A percentile compares a stretch with the other conserved stretches of the same genome.
phyloP scores from a whole-genome alignment of 371 early-diverging fungal species.

The Thermomucor indicae-seudaticae region DNA sequence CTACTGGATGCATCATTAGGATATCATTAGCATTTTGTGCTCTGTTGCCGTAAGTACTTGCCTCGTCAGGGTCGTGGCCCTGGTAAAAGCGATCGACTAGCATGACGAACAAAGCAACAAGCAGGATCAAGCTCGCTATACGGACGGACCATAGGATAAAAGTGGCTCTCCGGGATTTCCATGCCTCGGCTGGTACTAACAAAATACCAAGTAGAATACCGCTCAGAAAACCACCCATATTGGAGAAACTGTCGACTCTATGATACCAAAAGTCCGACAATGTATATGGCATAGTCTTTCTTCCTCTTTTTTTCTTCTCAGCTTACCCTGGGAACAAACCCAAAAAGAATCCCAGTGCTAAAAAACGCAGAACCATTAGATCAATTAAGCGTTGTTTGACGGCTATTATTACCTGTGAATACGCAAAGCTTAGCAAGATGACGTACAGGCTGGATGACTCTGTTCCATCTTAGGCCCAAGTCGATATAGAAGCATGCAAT shows the following conservation, averaged over 20 bases:
- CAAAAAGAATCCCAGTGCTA: conserved; percentile 30
- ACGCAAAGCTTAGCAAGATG: conserved; percentile 52
- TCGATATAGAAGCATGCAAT: conserved; percentile 67
- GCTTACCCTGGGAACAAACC: conserved; percentile 70
- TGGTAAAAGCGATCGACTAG: conserved; percentile 6
- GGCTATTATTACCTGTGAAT: conserved; percentile 2
- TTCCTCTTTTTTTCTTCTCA: no score
- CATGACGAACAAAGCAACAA: neutral
- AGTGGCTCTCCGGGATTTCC: neutral
- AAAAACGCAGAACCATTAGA: neutral
- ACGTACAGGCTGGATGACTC: conserved; percentile 51
- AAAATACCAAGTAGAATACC: conserved; percentile 41
- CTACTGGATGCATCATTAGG: neutral
- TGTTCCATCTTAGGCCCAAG: conserved; percentile 63
- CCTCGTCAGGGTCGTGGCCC: conserved; percentile 5
- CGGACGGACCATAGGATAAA: conserved; percentile 6
- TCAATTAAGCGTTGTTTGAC: neutral
- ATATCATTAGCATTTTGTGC: neutral
- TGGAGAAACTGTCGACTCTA: conserved; percentile 51
- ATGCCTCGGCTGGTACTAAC: conserved; percentile 29
- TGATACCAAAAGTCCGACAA: no score
- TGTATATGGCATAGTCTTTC: no score
- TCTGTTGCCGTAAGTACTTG: neutral
- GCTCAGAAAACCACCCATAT: conserved; percentile 63
- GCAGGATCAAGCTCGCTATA: neutral